Conservation (phyloP, 768 basidiomycete species). For the Lactarius akahatsu region DNA sequence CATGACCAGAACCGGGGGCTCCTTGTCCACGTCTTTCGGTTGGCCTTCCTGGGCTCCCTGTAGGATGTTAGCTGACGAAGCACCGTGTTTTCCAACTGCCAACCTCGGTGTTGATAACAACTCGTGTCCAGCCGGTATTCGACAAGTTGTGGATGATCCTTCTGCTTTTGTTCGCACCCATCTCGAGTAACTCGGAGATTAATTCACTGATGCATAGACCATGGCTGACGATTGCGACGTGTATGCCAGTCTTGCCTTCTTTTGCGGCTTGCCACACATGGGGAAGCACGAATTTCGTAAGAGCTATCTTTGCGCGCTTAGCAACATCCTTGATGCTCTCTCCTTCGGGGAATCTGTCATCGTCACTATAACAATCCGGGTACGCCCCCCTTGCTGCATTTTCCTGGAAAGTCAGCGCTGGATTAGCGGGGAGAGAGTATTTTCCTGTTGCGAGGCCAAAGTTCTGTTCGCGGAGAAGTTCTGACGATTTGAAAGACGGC, state of each 20-base stretch:
- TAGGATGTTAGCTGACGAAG: conserved; percentile 3
- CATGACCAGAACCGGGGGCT: conserved; percentile 40
- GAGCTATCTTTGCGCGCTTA: conserved; percentile 48
- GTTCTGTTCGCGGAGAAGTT: conserved; percentile 33
- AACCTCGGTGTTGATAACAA: conserved; percentile 51
- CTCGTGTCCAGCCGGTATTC: conserved; percentile 72
- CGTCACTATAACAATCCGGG: conserved; percentile 46
- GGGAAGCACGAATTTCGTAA: conserved; percentile 55
- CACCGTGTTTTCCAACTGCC: not conserved
- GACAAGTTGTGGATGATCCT: conserved; percentile 47
- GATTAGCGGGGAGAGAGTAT: conserved; percentile 36
- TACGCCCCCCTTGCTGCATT: conserved; percentile 55
- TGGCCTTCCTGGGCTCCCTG: conserved; percentile 36
- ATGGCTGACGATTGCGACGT: conserved; percentile 72
- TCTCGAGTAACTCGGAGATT: conserved; percentile 49
- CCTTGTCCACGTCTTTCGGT: conserved; percentile 33
- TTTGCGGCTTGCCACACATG: conserved; percentile 47
- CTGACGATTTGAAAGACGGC: conserved; percentile 48
- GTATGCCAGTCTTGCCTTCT: conserved; percentile 41
- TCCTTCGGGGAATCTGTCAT: conserved; percentile 61
- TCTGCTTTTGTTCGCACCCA: conserved; percentile 38
- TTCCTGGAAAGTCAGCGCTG: conserved; percentile 37
- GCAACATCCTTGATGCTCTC: conserved; percentile 68
- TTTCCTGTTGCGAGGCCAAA: conserved; percentile 68
- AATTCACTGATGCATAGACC: conserved; percentile 62